phyloP scores from a whole-genome alignment of 2,329 filamentous ascomycete species.

The Metarhizium robertsii region DNA sequence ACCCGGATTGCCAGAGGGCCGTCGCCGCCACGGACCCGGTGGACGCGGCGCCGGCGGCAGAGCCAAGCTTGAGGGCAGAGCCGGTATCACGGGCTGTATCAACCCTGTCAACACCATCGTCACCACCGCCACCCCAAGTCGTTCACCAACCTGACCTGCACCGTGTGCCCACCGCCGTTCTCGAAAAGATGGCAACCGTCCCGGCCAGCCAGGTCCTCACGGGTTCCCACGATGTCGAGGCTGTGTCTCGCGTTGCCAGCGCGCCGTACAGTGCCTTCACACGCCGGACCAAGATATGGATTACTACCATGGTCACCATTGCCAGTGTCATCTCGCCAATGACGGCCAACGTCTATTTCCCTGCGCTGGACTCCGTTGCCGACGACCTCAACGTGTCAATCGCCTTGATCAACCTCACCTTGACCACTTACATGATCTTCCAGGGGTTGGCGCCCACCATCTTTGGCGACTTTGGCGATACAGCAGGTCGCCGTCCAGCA shows the following conservation, averaged over 20 bases:
- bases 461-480: slow-evolving; percentile 53
- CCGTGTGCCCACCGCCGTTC: background rate
- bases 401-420: slow-evolving; percentile 35
- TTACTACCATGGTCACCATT: slow-evolving; percentile 41
- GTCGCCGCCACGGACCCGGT: background rate
- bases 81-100: background rate
- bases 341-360: slow-evolving; percentile 49
- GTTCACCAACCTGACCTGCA: background rate
- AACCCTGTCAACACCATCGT: background rate
- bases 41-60: background rate
- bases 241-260: slow-evolving; percentile 11
- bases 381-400: slow-evolving; percentile 28
- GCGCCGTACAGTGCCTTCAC: slow-evolving; percentile 21
- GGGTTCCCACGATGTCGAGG: slow-evolving; percentile 10
- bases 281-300: slow-evolving; percentile 36
- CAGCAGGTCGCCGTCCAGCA: slow-evolving; percentile 50
- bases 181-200: background rate
- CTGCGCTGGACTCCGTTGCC: slow-evolving; percentile 30
- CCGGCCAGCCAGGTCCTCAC: background rate
- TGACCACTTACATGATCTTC: slow-evolving; percentile 55
- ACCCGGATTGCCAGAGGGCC: background rate
- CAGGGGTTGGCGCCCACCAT: slow-evolving; percentile 53
- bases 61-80: background rate
- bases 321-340: slow-evolving; percentile 48
- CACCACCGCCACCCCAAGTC: background rate